Conservation (phyloP, 2,329 filamentous ascomycete genomes). For the Cercospora brassicicola region DNA sequence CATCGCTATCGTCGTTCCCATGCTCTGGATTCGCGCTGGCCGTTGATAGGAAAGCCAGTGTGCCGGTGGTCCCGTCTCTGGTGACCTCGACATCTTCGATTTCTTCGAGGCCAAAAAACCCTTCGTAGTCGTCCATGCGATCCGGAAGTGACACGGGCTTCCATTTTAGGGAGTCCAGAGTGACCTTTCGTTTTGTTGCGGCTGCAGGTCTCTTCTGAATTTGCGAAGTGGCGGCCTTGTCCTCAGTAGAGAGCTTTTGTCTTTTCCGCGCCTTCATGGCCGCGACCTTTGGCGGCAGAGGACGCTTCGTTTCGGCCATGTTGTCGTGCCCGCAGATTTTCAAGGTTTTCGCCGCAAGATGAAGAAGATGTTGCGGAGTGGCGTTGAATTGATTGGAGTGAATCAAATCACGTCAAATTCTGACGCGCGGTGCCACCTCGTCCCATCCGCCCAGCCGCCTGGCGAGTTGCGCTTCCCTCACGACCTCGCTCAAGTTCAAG, state of each 20-base stretch:
- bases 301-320: slow-evolving; percentile 40
- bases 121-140: slow-evolving; percentile 82
- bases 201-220: slow-evolving; percentile 20
- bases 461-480: neutral
- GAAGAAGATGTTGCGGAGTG: neutral
- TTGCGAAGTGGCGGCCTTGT: slow-evolving; percentile 8
- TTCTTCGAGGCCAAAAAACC: slow-evolving; percentile 89
- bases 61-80: slow-evolving; percentile 54
- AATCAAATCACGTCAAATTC: neutral
- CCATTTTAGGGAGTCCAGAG: slow-evolving; percentile 54
- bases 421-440: neutral
- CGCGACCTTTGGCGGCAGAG: slow-evolving; percentile 42
- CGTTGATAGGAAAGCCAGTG: slow-evolving; percentile 41
- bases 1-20: slow-evolving; percentile 50
- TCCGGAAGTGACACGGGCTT: slow-evolving; percentile 68
- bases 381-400: neutral
- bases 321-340: neutral
- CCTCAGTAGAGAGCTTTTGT: slow-evolving; percentile 41
- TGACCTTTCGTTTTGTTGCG: slow-evolving; percentile 21
- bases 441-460: neutral
- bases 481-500: neutral
- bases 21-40: slow-evolving; percentile 4
- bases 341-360: neutral
- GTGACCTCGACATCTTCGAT: slow-evolving; percentile 89
- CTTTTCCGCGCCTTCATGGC: slow-evolving; percentile 47